Base-by-base conservation (phyloP, 495 filamentous ascomycete species). In the Xylaria nigripes region DNA sequence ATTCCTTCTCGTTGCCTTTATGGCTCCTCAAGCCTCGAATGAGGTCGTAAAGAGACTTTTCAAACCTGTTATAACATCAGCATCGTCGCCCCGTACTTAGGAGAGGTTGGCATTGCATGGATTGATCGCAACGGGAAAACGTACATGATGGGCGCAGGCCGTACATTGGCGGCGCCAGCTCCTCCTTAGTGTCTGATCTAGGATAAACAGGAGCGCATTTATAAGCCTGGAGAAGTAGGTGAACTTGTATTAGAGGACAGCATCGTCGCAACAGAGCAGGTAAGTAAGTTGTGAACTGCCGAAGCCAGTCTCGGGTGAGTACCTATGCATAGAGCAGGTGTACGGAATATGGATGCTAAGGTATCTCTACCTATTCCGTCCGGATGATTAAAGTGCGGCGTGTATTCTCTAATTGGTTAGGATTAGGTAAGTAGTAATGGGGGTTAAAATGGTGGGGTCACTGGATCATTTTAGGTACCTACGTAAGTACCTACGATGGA, bases 21-120 rank as follows among this genome's bases (percentile, higher is more conserved):
- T 97, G 91, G 61, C 86, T 91, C 47, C 93, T 84, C 54, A 97
- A 75, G 64, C 93, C 93, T 72, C 92, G 82, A 54, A 98, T 98
- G 74, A 98, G 90, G 82, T 97, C 92, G 76, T 95, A 95, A 38
- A 98, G 80, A 2, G 91, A 96, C 73, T 98, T 98, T 68, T 98
- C 93, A 73, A 98, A 98, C 93, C 89, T 97, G 55, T 36, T 54
- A 38, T 45, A 21, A 15, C 27, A 58, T 72, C 60, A 74, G 64
- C 42, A 51, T 41, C 1, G 36, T 42, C 34, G 55, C n/a, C 47
- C 45, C 18, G 21, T 6, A 25, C 27, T 50, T 18, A 18, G 45
- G n/a, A n/a, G 42, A 41, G 25, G 19, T n/a, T 18, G n/a, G 13
- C 29, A 46, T n/a, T 25, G 23, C 19, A 21, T 40, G 2, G n/a